phyloP scores from a whole-genome alignment of 2,329 filamentous ascomycete genomes.

The Mariannaea sp. region DNA sequence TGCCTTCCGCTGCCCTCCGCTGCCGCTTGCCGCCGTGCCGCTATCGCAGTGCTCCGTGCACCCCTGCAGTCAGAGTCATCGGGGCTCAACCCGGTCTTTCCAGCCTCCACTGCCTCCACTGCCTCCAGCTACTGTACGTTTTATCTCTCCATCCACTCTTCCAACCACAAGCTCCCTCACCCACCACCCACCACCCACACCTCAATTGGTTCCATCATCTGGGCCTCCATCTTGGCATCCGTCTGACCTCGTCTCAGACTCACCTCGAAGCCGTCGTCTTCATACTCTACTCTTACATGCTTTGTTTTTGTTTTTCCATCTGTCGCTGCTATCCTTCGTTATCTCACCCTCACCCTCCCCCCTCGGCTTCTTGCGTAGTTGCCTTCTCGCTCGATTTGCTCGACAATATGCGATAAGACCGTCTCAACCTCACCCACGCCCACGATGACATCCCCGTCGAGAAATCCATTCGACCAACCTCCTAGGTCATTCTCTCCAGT shows the following conservation, averaged over 20 bases:
- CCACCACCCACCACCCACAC: too few species aligned
- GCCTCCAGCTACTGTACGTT: constrained; percentile 1
- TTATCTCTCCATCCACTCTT: constrained; percentile 18
- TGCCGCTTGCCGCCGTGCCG: too few species aligned
- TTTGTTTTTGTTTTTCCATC: not conserved
- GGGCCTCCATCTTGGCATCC: constrained; percentile 6
- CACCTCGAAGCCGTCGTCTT: constrained; percentile 1
- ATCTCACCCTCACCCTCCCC: not conserved
- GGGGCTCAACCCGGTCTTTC: not conserved
- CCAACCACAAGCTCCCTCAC: constrained; percentile 19
- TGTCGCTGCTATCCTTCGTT: constrained; percentile 1
- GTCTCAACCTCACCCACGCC: constrained; percentile 18
- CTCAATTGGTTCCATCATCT: constrained; percentile 20
- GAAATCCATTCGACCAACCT: constrained; percentile 44
- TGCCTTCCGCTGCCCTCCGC: too few species aligned
- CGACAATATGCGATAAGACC: constrained; percentile 37
- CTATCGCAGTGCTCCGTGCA: too few species aligned
- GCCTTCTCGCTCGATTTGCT: constrained; percentile 13
- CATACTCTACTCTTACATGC: not conserved
- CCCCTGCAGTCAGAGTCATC: too few species aligned
- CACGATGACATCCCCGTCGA: constrained; percentile 47
- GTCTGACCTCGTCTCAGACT: constrained; percentile 9
- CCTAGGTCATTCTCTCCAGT: constrained; percentile 54
- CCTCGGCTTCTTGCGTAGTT: constrained; percentile 16
- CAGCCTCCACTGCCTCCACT: too few species aligned